A percentile compares a stretch with the other conserved stretches of the same genome.
Evolutionary conservation across 441 rosid genomes (phyloP).

Genomic region (Breynia disticha): DNA sequence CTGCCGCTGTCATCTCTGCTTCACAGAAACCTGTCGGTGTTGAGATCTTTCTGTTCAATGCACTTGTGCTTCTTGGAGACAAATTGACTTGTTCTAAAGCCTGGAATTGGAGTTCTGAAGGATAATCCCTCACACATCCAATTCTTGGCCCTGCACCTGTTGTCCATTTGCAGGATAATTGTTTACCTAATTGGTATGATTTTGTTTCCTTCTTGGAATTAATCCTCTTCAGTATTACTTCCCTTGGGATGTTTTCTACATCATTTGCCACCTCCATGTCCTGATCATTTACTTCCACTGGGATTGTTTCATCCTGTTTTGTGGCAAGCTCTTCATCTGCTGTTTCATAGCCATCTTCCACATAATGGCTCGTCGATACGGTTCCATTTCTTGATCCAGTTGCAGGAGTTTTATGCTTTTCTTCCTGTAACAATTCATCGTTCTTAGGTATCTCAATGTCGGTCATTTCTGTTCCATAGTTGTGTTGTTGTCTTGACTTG

Average conservation of each 20-base stretch:
- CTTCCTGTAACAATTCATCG: constrained; percentile 13
- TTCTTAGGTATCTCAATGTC: constrained; percentile 40
- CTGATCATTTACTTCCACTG: constrained; percentile 19
- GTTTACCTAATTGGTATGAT: constrained; percentile 72
- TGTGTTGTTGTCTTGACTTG: constrained; percentile 17
- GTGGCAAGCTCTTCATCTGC: constrained; percentile 21
- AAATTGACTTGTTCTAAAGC: constrained; percentile 73
- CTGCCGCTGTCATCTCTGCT: constrained; percentile 13
- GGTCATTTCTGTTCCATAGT: constrained; percentile 24
- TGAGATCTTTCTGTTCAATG: constrained; percentile 15
- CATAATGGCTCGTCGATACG: constrained; percentile 9
- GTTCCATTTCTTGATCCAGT: constrained; percentile 13
- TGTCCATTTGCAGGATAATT: constrained; percentile 77
- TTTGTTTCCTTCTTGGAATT: constrained; percentile 56
- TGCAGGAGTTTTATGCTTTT: constrained; percentile 10
- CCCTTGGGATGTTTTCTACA: constrained; percentile 34
- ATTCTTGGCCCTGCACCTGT: constrained; percentile 99
- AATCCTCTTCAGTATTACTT: constrained; percentile 58
- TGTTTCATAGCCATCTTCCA: constrained; percentile 31
- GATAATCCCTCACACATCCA: constrained; percentile 88
- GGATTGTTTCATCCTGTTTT: constrained; percentile 14
- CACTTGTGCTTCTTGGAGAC: constrained; percentile 51
- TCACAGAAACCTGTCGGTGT: constrained; percentile 11
- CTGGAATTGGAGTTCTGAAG: constrained; percentile 63
- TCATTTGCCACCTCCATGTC: constrained; percentile 30